Percentiles rank a stretch among this genome's conserved stretches.
These are phyloP conservation scores for Pharus latifolius DNA, from an alignment of 176 grass and related monocot species.

Conservation along the genomic window DNA sequence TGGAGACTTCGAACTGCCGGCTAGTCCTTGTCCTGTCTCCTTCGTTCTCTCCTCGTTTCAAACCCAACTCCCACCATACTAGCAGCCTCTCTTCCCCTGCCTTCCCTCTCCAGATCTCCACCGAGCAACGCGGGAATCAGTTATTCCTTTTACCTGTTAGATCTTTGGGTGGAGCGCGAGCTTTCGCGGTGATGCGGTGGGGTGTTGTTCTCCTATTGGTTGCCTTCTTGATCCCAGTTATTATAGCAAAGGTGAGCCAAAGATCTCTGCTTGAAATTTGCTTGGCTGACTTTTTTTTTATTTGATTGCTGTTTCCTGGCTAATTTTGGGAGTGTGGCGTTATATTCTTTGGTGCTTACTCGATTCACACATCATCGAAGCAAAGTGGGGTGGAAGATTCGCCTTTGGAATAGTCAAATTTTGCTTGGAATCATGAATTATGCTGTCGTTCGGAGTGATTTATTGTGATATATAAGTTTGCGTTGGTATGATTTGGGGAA, in stretches of 20 bases:
- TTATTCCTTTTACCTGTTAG: not conserved
- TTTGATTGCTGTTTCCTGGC: too few relatives aligned
- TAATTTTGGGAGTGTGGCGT: too few relatives aligned
- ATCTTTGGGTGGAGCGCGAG: not conserved
- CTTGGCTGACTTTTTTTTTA: too few relatives aligned
- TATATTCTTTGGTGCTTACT: too few relatives aligned
- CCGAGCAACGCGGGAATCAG: not conserved
- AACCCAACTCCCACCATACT: not conserved
- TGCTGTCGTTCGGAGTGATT: not conserved
- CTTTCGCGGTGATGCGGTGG: slow-evolving; percentile 12
- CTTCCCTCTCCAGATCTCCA: slow-evolving; percentile 28
- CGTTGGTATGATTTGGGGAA: not conserved
- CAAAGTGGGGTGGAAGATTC: not conserved
- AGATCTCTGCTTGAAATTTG: not conserved
- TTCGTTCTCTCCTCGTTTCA: not conserved
- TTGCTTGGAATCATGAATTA: not conserved
- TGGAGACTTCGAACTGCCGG: too few relatives aligned
- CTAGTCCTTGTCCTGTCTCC: not conserved
- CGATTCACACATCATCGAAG: too few relatives aligned
- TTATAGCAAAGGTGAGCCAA: slow-evolving; percentile 7
- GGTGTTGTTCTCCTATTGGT: not conserved
- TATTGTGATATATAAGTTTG: not conserved
- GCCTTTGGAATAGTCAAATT: not conserved
- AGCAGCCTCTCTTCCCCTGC: not conserved
- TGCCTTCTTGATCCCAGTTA: not conserved